Conservation (phyloP, 78 protist genomes). For the Dictyostelium brefeldianum region DNA sequence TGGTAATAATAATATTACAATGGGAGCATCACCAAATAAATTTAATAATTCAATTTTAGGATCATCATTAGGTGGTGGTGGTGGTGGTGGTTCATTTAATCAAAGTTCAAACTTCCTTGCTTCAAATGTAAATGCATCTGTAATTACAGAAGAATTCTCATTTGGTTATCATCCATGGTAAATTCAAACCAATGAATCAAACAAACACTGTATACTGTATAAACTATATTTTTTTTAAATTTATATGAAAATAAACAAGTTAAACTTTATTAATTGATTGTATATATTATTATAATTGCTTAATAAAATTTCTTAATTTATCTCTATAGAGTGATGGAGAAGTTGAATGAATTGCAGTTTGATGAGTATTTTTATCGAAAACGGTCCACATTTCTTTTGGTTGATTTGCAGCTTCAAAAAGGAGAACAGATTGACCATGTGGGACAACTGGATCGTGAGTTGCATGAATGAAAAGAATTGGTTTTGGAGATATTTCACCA, state of each 20-base stretch:
- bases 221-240: not conserved
- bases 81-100: not conserved
- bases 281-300: not conserved
- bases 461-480: constrained; percentile 46
- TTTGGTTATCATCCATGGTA: not conserved
- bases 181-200: not conserved
- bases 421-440: not conserved
- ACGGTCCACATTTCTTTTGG: constrained; percentile 82
- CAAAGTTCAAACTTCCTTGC: not conserved
- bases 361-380: not conserved
- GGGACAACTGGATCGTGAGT: constrained; percentile 61
- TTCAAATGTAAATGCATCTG: not conserved
- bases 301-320: constrained; percentile 8
- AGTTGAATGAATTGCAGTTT: constrained; percentile 22
- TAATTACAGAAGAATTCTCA: not conserved
- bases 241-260: not conserved
- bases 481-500: constrained; percentile 41
- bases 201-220: not conserved
- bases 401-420: constrained; percentile 32
- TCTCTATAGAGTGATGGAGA: not conserved
- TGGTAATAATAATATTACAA: not conserved
- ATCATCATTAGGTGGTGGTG: not conserved
- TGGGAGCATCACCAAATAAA: not conserved
- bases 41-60: not conserved
- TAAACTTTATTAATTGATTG: not conserved